Evolutionary conservation across 192 early-diverging fungal genomes (phyloP), one percentile per base, ranked within the genome.

Genomic region (Coemansia sp.): DNA sequence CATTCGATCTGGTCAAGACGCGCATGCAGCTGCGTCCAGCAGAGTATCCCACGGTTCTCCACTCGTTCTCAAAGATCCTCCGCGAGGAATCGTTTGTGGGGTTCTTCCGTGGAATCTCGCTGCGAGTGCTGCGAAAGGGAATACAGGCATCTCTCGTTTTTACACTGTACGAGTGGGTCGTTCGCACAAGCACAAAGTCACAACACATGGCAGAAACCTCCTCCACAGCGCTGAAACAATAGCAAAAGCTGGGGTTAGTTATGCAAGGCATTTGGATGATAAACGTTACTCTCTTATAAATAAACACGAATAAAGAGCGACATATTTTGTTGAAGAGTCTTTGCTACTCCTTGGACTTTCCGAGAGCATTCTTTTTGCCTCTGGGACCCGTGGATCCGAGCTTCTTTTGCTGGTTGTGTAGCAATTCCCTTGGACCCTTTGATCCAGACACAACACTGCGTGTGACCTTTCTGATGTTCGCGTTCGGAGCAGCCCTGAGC

Each of bases 1-100:
- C 95, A 7, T 97, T 97, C 70, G 95, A 97, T 57, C 84, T 96
- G 84, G 72, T 95, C 44, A 94, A 94, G 62, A 97, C 95, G 19
- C 84, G 94, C 19, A 92, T 97, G 84, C 95, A 97, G 61, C 75
- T 97, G 31, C 88, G 89, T 30, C 94, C 94, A 34, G 54, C 59
- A 3, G 82, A 85, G 37, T 95, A 96, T 71, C 69, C 61, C 14
- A 59, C 74, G 1, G 76, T 84, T 42, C 28, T 61, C 8, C 68
- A 72, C 28, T 62, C 74, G 23, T 79, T 81, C 59, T 61, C 50
- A 47, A 84, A 76, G 64, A 84, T 88, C 41, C 61, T 61, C 40
- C 42, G 41, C 83, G 89, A 91, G 50, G 95, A 97, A 64, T 84
- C 91, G 2, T 34, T 88, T 2, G 50, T 79, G 6, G 90, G 92